These are phyloP conservation scores for Pisolithus thermaeus DNA, from an alignment of 1,284 basidiomycete genomes.

Conservation along the genomic window DNA sequence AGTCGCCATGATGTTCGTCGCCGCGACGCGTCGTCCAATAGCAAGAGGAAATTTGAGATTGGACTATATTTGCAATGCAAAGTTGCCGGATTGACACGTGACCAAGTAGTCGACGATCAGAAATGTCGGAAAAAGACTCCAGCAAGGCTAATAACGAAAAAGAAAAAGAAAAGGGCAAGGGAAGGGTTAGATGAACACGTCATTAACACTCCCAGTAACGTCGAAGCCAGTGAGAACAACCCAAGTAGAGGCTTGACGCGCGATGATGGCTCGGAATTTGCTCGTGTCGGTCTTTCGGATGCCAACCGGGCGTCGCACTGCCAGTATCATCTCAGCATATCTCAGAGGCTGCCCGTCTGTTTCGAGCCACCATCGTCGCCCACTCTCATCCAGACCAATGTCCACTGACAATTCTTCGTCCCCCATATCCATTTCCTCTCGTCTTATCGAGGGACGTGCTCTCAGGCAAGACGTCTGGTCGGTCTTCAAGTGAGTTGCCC, in stretches of 20 bases:
- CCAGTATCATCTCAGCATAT: background rate
- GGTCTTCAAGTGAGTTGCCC: conserved; percentile 72
- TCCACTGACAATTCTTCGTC: conserved; percentile 35
- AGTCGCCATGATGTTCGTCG: background rate
- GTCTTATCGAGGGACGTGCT: conserved; percentile 68
- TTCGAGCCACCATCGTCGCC: background rate
- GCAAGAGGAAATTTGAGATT: background rate
- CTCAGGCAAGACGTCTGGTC: conserved; percentile 86
- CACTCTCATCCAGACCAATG: background rate
- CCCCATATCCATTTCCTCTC: conserved; percentile 59
- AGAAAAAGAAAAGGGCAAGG: too few relatives aligned
- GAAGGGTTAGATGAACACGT: too few relatives aligned
- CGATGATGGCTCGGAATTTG: too few relatives aligned
- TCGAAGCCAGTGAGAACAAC: too few relatives aligned
- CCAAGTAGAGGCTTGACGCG: background rate
- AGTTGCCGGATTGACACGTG: background rate
- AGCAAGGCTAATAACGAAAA: too few relatives aligned
- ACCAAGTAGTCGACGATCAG: too few relatives aligned
- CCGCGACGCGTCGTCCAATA: background rate
- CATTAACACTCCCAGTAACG: too few relatives aligned
- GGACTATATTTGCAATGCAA: background rate
- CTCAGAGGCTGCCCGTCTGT: background rate
- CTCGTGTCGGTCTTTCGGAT: conserved; percentile 6
- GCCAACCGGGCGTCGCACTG: too few relatives aligned
- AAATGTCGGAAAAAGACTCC: too few relatives aligned